A percentile compares a stretch with the other conserved stretches of the same genome.
Evolutionary conservation across 176 grass and related monocot species (phyloP).

Genomic region (Panicum miliaceum): DNA sequence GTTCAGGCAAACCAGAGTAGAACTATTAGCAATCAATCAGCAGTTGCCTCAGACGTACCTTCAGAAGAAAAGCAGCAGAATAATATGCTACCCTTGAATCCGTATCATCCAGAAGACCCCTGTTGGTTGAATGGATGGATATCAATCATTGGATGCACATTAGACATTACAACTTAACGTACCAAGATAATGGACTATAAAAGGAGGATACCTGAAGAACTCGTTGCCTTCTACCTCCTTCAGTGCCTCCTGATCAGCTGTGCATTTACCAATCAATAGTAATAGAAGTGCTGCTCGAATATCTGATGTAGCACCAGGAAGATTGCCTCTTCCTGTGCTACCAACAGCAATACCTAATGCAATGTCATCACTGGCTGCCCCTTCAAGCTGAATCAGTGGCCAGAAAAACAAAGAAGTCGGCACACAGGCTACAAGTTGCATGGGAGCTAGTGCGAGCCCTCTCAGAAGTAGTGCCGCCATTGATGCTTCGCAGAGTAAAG

Average conservation of each 20-base stretch:
- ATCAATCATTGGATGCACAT: slow-evolving; percentile 34
- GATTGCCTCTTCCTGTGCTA: slow-evolving; percentile 94
- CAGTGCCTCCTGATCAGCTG: slow-evolving; percentile 87
- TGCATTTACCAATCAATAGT: slow-evolving; percentile 98
- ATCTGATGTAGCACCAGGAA: slow-evolving; percentile 97
- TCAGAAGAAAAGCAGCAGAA: slow-evolving; percentile 98
- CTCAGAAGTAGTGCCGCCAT: slow-evolving; percentile 85
- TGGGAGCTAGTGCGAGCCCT: slow-evolving; percentile 85
- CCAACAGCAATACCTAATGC: slow-evolving; percentile 97
- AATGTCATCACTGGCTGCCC: slow-evolving; percentile 96
- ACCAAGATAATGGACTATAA: slow-evolving; percentile 20
- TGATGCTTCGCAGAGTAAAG: slow-evolving; percentile 67
- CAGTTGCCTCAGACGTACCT: slow-evolving; percentile 56
- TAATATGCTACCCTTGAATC: slow-evolving; percentile 99
- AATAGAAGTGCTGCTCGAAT: slow-evolving; percentile 91
- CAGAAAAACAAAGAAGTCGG: slow-evolving; percentile 93
- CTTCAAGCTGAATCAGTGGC: slow-evolving; percentile 97
- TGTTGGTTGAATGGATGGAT: slow-evolving; percentile 44
- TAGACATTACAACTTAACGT: slow-evolving; percentile 15
- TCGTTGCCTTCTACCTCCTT: slow-evolving; percentile 95
- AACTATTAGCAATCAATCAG: slow-evolving; percentile 41
- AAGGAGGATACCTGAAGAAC: slow-evolving; percentile 78
- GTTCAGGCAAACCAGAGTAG: not conserved
- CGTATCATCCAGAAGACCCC: slow-evolving; percentile 89
- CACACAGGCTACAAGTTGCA: slow-evolving; percentile 89